Conservation (phyloP, 768 basidiomycete species). For the Pisolithus marmoratus region DNA sequence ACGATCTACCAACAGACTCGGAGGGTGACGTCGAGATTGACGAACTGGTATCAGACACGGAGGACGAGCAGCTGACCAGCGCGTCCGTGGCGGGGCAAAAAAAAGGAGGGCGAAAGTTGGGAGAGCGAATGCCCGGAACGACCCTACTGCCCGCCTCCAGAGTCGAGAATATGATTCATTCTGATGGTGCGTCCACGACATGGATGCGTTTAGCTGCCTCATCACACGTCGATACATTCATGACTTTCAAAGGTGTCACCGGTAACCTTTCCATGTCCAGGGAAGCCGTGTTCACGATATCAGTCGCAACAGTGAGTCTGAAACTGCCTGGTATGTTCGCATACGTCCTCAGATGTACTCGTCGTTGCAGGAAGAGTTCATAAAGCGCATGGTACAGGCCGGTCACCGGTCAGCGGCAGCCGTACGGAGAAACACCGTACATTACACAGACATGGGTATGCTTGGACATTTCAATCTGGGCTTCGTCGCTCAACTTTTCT, state of each 20-base stretch:
- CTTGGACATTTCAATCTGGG: conserved; percentile 4
- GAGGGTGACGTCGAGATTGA: conserved; percentile 29
- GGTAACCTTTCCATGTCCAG: conserved; percentile 65
- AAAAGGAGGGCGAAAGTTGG: conserved; percentile 22
- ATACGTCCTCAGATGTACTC: conserved; percentile 3
- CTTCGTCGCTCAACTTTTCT: background rate
- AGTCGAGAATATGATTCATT: conserved; percentile 73
- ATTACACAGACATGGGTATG: conserved; percentile 75
- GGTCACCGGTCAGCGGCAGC: conserved; percentile 60
- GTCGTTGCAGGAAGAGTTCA: conserved; percentile 69
- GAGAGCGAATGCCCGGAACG: conserved; percentile 55
- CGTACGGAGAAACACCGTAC: conserved; percentile 52
- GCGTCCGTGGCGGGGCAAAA: conserved; percentile 20
- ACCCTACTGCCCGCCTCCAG: conserved; percentile 60
- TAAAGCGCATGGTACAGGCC: conserved; percentile 67
- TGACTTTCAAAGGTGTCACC: conserved; percentile 42
- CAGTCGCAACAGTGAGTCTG: conserved; percentile 62
- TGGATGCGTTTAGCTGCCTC: conserved; percentile 3
- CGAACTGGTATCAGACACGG: conserved; percentile 30
- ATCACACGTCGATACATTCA: conserved; percentile 11
- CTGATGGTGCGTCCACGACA: conserved; percentile 51
- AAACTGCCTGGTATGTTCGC: conserved; percentile 4
- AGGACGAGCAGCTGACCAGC: conserved; percentile 22
- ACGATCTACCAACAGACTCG: conserved; percentile 30
- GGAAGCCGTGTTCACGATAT: conserved; percentile 68